These are phyloP conservation scores for Plectranthus barbatus DNA, from an alignment of 257 asterid genomes.

Conservation along the genomic window DNA sequence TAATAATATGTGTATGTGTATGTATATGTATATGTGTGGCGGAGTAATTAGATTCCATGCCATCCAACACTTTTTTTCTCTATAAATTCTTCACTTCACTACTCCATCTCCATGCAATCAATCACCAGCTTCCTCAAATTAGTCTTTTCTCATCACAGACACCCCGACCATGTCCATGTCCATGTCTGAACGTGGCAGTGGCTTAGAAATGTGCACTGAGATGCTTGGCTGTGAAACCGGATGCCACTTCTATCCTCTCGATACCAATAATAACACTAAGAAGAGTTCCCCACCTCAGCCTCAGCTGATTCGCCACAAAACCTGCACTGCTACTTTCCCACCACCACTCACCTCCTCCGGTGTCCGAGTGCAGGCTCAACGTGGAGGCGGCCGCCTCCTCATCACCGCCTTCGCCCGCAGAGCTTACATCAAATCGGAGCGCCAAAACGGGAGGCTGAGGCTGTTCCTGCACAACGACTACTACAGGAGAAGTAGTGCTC, in stretches of 20 bases:
- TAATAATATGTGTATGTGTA: no score
- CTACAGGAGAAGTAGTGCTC: no score
- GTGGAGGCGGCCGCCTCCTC: slow-evolving; percentile 58
- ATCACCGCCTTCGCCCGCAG: slow-evolving; percentile 29
- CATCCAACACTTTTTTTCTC: slow-evolving; percentile 16
- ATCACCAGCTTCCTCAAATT: no score
- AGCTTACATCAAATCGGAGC: slow-evolving; percentile 33
- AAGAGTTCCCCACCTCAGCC: no score
- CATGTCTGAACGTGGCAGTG: slow-evolving; percentile 24
- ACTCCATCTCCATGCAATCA: no score
- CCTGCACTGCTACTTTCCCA: no score
- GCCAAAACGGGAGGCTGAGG: slow-evolving; percentile 56
- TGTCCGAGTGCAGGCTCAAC: slow-evolving; percentile 41
- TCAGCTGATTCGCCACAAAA: no score
- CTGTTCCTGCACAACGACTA: slow-evolving; percentile 25
- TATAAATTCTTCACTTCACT: no score
- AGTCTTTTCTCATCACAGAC: no score
- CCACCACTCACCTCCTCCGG: slow-evolving; percentile 60
- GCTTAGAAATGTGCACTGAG: slow-evolving; percentile 79
- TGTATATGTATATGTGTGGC: slow-evolving; percentile 13
- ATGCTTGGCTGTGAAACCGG: slow-evolving; percentile 68
- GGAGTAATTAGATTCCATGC: not conserved
- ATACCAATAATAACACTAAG: no score
- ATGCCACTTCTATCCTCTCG: slow-evolving; percentile 33
- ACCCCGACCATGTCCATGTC: no score